Evolutionary conservation across 805 yeast genomes (phyloP).

Genomic region (Spathaspora passalidarum): DNA sequence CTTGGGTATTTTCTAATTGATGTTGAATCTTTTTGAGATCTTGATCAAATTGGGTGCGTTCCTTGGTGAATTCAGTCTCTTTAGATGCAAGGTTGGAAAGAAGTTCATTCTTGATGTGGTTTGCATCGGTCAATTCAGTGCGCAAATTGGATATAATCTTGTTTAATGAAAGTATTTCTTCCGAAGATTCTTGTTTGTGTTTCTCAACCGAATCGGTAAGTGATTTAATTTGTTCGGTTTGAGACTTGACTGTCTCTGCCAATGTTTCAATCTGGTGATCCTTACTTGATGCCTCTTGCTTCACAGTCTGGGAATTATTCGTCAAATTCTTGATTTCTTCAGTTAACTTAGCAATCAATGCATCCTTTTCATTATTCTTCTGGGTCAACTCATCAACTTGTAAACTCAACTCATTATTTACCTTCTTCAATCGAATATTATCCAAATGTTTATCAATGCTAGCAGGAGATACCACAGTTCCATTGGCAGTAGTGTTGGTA

Average conservation of each 20-base stretch:
- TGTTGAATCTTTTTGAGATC: constrained; percentile 45
- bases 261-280: constrained; percentile 15
- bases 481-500: constrained; percentile 1
- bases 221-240: neutral
- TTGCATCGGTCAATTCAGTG: constrained; percentile 20
- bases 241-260: constrained; percentile 2
- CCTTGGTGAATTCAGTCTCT: constrained; percentile 56
- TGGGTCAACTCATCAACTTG: constrained; percentile 9
- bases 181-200: constrained; percentile 9
- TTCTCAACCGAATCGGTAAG: neutral
- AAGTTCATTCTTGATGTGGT: constrained; percentile 55
- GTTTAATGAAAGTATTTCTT: constrained; percentile 15
- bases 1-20: constrained; percentile 47
- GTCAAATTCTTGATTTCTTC: constrained; percentile 3
- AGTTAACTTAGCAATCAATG: constrained; percentile 2
- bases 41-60: constrained; percentile 46
- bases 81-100: constrained; percentile 65
- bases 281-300: constrained; percentile 9
- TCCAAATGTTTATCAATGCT: constrained; percentile 42
- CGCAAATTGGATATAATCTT: constrained; percentile 11
- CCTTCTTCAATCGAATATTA: constrained; percentile 35
- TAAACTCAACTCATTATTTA: constrained; percentile 18
- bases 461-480: constrained; percentile 29
- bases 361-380: constrained; percentile 7
- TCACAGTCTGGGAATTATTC: neutral